These are phyloP conservation scores for Fusarium metavorans DNA, from an alignment of 2,329 filamentous ascomycete species.

Conservation along the genomic window DNA sequence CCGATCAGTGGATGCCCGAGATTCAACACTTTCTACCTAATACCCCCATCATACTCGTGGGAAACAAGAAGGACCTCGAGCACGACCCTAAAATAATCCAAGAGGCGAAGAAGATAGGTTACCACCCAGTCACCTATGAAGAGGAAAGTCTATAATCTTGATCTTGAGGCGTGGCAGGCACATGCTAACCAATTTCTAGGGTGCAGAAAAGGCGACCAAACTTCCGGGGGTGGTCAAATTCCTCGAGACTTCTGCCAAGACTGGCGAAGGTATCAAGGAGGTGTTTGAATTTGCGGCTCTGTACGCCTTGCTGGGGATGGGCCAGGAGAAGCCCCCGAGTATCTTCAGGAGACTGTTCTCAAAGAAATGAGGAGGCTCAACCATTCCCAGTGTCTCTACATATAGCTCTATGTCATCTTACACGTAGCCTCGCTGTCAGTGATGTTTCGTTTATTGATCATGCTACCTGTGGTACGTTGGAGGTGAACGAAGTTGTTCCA, in stretches of 20 bases:
- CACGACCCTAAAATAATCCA: not conserved
- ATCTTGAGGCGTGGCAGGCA: too few species aligned
- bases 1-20: not conserved
- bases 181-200: not conserved
- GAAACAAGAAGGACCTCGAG: not conserved
- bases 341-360: not conserved
- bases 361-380: not conserved
- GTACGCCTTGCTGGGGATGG: not conserved
- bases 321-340: not conserved
- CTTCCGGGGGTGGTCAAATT: not conserved
- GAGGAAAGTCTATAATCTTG: not conserved
- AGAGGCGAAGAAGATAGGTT: not conserved
- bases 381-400: not conserved
- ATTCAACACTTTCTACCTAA: not conserved
- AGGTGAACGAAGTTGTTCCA: not conserved
- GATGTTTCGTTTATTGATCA: too few species aligned
- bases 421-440: not conserved
- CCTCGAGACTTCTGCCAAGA: not conserved
- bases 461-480: not conserved
- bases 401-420: not conserved
- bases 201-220: not conserved
- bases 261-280: not conserved
- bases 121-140: not conserved
- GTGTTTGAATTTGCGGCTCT: not conserved
- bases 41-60: not conserved